Percentiles rank a stretch among this genome's conserved stretches.
These are phyloP conservation scores for Astrephomene gubernaculifera DNA, from an alignment of 139 green algal species.

Conservation along the genomic window DNA sequence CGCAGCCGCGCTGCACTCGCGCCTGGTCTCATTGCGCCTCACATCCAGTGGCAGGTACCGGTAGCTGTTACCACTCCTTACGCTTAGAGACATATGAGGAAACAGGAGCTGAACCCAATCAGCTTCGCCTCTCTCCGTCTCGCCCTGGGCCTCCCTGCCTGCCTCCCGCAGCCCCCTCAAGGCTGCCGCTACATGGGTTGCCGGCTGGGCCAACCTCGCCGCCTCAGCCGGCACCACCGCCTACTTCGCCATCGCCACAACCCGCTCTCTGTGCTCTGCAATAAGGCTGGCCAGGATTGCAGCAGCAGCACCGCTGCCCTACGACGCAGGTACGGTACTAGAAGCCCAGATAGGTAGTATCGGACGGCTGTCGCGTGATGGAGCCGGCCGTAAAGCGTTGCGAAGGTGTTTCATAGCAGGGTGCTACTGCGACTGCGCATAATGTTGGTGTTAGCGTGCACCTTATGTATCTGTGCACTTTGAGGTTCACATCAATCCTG, in stretches of 20 bases:
- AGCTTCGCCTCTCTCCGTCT: not conserved
- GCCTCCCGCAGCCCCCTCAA: not conserved
- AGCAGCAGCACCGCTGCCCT: not conserved
- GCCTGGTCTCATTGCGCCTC: not conserved
- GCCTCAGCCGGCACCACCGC: not conserved
- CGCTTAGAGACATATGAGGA: too few species aligned
- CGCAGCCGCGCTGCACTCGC: not conserved
- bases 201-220: constrained; percentile 4
- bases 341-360: not conserved
- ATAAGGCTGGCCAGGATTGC: not conserved
- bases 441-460: not conserved
- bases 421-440: not conserved
- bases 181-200: not conserved
- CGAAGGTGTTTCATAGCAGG: not conserved
- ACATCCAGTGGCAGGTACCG: not conserved
- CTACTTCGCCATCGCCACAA: not conserved
- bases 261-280: not conserved
- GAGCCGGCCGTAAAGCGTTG: not conserved
- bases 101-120: too few species aligned
- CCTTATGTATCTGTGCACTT: not conserved
- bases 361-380: not conserved
- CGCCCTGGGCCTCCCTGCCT: not conserved
- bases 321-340: not conserved
- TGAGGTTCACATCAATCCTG: not conserved
- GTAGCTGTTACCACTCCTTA: not conserved